Conservation (phyloP, 1,139 yeast species). For the Lodderomyces theae region DNA sequence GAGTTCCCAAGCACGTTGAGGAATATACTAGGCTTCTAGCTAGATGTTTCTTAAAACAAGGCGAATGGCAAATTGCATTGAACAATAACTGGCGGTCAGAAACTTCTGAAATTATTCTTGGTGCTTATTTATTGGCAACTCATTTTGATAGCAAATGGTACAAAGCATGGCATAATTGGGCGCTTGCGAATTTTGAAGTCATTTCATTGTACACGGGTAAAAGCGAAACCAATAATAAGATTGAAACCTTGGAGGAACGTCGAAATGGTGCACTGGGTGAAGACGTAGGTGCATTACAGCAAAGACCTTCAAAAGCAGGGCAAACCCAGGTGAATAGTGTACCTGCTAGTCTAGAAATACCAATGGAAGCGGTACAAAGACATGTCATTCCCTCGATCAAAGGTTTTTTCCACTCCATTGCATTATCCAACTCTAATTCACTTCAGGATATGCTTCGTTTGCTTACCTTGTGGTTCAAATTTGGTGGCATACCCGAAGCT, state of each 20-base stretch:
- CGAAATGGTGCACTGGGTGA: conserved; percentile 17
- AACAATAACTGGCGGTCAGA: conserved; percentile 79
- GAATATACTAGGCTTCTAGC: conserved; percentile 87
- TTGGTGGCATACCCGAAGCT: conserved; percentile 91
- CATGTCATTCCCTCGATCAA: conserved; percentile 93
- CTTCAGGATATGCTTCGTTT: conserved; percentile 89
- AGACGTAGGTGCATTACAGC: conserved; percentile 9
- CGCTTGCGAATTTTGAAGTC: conserved; percentile 93
- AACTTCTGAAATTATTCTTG: conserved; percentile 74
- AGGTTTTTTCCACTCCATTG: conserved; percentile 94
- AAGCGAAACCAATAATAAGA: conserved; percentile 19
- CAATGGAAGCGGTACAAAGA: conserved; percentile 63
- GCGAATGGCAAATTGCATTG: conserved; percentile 93
- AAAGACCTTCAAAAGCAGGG: conserved; percentile 2
- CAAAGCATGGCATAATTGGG: conserved; percentile 99
- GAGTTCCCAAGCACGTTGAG: conserved; percentile 71
- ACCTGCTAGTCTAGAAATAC: conserved; percentile 28
- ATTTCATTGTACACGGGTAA: conserved; percentile 63
- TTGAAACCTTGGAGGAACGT: conserved; percentile 16
- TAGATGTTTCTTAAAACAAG: conserved; percentile 93
- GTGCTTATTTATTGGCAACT: conserved; percentile 89
- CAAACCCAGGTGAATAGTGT: conserved; percentile 9
- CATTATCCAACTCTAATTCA: conserved; percentile 81
- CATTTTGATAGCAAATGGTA: conserved; percentile 94
- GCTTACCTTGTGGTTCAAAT: conserved; percentile 91